A percentile compares a stretch with the other conserved stretches of the same genome.
Conservation (phyloP, 1,139 yeast genomes). For the Petasospora fabianii region DNA sequence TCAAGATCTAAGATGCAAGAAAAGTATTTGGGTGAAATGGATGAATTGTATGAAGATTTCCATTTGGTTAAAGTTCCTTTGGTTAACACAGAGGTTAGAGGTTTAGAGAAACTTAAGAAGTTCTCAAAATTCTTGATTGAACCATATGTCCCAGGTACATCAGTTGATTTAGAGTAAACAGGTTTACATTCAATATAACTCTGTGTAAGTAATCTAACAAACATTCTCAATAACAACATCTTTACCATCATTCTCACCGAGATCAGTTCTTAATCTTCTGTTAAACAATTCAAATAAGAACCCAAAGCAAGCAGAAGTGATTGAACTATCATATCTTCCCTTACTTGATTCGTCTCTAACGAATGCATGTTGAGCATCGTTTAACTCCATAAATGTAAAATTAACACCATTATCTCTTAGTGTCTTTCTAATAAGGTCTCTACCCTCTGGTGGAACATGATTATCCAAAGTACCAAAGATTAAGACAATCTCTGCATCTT, state of each 20-base stretch:
- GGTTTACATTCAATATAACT: not conserved
- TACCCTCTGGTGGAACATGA: constrained; percentile 76
- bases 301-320: constrained; percentile 63
- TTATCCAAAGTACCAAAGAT: constrained; percentile 78
- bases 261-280: constrained; percentile 61
- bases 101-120: constrained; percentile 75
- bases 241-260: constrained; percentile 58
- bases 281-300: constrained; percentile 69
- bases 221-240: constrained; percentile 53
- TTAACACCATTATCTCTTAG: constrained; percentile 57
- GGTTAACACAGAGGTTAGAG: constrained; percentile 91
- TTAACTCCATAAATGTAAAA: constrained; percentile 69
- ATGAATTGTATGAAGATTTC: constrained; percentile 90
- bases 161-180: constrained; percentile 29
- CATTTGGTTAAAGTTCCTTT: constrained; percentile 94
- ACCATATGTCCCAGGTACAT: constrained; percentile 66
- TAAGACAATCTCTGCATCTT: constrained; percentile 51
- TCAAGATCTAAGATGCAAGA: constrained; percentile 95
- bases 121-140: constrained; percentile 67
- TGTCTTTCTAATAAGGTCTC: constrained; percentile 66
- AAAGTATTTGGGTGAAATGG: constrained; percentile 92
- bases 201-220: constrained; percentile 42
- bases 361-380: constrained; percentile 82
- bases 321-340: constrained; percentile 76
- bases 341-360: constrained; percentile 75